A percentile compares a stretch with the other conserved stretches of the same genome.
phyloP scores from a whole-genome alignment of 257 asterid genomes.

The Nicotiana noctiflora region DNA sequence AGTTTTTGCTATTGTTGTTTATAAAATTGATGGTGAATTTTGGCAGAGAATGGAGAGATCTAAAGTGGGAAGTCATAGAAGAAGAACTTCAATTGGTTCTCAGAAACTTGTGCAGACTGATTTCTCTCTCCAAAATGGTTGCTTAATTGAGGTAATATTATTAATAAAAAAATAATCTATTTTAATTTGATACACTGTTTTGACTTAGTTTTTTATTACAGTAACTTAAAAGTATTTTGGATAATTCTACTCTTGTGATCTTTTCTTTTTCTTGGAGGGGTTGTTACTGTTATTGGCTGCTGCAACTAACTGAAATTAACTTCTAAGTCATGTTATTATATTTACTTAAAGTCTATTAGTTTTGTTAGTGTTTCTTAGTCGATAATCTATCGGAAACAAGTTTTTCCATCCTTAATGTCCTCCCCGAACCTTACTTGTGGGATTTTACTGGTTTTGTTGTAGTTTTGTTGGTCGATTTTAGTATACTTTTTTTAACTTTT shows the following conservation, averaged over 20 bases:
- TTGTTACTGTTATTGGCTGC: neutral
- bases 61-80: constrained; percentile 42
- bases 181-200: neutral
- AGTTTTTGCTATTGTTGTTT: constrained; percentile 1
- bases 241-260: neutral
- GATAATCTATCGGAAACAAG: neutral
- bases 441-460: too few relatives aligned
- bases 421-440: fast-evolving
- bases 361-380: neutral
- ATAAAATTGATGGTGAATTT: neutral
- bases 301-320: neutral
- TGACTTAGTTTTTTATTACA: neutral
- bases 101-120: constrained; percentile 46
- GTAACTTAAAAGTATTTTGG: neutral
- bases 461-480: too few relatives aligned
- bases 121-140: constrained; percentile 33
- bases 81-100: constrained; percentile 67
- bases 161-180: neutral
- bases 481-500: too few relatives aligned
- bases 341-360: too few relatives aligned
- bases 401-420: fast-evolving
- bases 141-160: constrained; percentile 51
- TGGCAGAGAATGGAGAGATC: constrained; percentile 66
- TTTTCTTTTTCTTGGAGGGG: neutral
- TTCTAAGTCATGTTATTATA: neutral